A percentile compares a stretch with the other conserved stretches of the same genome.
Conservation (phyloP, 106 monocot genomes). For the Ottelia alismoides region DNA sequence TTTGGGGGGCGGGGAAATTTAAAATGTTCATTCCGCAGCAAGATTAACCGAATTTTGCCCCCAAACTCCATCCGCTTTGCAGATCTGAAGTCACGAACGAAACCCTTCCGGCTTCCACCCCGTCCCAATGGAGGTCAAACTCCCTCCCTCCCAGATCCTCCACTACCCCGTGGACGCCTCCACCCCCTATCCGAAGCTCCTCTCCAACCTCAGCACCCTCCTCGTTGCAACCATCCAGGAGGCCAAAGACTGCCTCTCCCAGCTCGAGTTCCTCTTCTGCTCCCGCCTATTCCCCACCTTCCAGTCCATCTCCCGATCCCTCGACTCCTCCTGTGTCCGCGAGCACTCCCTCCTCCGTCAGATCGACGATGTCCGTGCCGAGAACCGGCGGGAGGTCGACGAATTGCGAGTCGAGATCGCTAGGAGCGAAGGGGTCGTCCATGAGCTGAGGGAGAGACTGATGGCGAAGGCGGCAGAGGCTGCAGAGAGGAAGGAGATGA, state of each 20-base stretch:
- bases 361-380: conserved; percentile 31
- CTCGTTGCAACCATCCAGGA: conserved; percentile 82
- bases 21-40: no score
- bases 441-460: conserved; percentile 28
- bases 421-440: conserved; percentile 11
- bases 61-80: no score
- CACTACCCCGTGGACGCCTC: conserved; percentile 1
- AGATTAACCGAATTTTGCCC: no score
- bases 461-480: conserved; percentile 25
- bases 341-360: conserved; percentile 28
- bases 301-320: conserved; percentile 33
- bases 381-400: conserved; percentile 22
- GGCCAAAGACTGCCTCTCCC: conserved; percentile 60
- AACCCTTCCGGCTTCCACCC: no score
- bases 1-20: no score
- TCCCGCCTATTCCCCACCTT: conserved; percentile 56
- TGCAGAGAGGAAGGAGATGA: conserved; percentile 23
- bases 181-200: conserved; percentile 40
- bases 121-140: conserved; percentile 6
- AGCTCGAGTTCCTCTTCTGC: conserved; percentile 88
- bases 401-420: conserved; percentile 12
- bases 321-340: conserved; percentile 18
- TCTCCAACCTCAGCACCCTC: conserved; percentile 63
- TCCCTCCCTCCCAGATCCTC: background rate
- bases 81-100: no score